phyloP scores from a whole-genome alignment of 305 asterid species.

The Solanum aculeatissimum region DNA sequence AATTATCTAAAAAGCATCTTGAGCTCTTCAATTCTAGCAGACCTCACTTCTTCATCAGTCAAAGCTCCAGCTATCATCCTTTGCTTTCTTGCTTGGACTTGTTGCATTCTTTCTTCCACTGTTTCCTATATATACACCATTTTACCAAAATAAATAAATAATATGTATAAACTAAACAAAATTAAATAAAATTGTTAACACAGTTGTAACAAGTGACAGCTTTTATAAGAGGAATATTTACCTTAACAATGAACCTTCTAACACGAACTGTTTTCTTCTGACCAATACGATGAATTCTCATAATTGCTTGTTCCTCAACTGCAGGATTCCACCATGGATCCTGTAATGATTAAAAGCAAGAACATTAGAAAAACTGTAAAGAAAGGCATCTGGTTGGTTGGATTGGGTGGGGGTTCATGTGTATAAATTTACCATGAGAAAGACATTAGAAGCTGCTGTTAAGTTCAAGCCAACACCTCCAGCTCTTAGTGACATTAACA shows the following conservation, averaged over 20 bases:
- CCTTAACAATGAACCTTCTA: slow-evolving; percentile 16
- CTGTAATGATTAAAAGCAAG: slow-evolving; percentile 9
- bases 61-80: slow-evolving; percentile 72
- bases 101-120: slow-evolving; percentile 67
- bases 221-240: not conserved
- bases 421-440: slow-evolving; percentile 42
- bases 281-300: slow-evolving; percentile 83
- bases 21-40: slow-evolving; percentile 53
- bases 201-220: not conserved
- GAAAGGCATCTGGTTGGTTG: not conserved
- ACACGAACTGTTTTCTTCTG: slow-evolving; percentile 59
- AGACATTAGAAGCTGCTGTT: slow-evolving; percentile 81
- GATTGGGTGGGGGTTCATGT: not conserved
- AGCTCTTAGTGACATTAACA: slow-evolving; percentile 68
- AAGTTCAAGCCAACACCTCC: slow-evolving; percentile 85
- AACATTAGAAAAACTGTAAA: not conserved
- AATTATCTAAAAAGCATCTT: slow-evolving; percentile 46
- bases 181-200: not conserved
- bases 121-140: slow-evolving; percentile 30
- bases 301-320: slow-evolving; percentile 76
- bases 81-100: slow-evolving; percentile 68
- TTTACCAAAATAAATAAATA: not conserved
- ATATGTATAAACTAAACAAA: not conserved
- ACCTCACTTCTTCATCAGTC: slow-evolving; percentile 14
- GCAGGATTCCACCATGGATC: slow-evolving; percentile 99